Evolutionary conservation across 1,284 basidiomycete genomes (phyloP), one percentile per base, ranked within the genome.

Genomic region (Xerocomus nothofagi): DNA sequence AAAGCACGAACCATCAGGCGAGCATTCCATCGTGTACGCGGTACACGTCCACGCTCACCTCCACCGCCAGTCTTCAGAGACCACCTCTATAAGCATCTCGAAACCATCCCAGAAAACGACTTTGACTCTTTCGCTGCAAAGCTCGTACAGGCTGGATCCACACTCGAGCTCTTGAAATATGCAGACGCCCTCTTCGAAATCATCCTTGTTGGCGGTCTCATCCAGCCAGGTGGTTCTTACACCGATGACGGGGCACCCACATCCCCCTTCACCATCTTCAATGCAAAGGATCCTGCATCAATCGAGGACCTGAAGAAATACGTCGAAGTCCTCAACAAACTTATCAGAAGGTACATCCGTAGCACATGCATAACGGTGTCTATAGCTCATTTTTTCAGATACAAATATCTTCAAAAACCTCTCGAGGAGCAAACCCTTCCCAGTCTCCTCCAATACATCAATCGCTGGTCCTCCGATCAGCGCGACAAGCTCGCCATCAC

Each of bases 371-470:
- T 33, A n/a, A 54, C 57, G 23, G 30, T 33, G 8, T 18, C 21
- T 31, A 38, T 14, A 30, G 23, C 53, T 62, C 53, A 58, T 50
- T 47, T 7, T 30, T 15, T 39, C 61, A 93, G 91, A 72, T 98
- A 97, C 80, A 98, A 98, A 71, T 98, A 98, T 78, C 88, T 98
- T 59, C 95, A 98, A 74, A 93, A 88, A 70, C 93, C 94, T 37
- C 84, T 98, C 42, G 95, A 98, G 72, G 88, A 88, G 67, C 82
- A 78, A 36, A 82, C 91, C 50, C 78, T 98, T 27, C 90, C 91
- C 3, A 82, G 80, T 44, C 79, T 98, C 46, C 74, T 98, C 55
- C 93, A 96, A 68, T 97, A 97, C 67, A 82, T 91, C 64, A 84
- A 91, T 66, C 85, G 88, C 61, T 95, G 92, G 92, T 71, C 83